A percentile compares a stretch with the other conserved stretches of the same genome.
Evolutionary conservation across 2,329 filamentous ascomycete genomes (phyloP).

Genomic region (Elsinoe perseae): DNA sequence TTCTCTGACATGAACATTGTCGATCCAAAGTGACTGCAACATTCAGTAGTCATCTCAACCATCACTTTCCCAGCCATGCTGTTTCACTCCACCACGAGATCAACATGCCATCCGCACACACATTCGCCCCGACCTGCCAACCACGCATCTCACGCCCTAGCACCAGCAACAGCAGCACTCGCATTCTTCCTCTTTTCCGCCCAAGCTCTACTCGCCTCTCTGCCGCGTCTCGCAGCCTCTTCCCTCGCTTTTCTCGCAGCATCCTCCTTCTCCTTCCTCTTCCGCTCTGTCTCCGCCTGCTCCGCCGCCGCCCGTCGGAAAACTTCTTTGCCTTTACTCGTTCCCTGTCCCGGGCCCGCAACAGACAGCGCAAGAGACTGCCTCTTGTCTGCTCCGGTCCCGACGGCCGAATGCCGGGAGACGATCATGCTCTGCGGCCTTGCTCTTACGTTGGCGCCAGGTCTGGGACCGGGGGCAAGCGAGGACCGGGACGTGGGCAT

Average conservation of each 20-base stretch:
- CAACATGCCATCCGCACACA: not conserved
- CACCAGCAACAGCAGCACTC: not conserved
- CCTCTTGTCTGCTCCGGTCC: not conserved
- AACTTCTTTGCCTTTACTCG: constrained; percentile 38
- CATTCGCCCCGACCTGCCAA: not conserved
- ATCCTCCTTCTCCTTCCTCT: constrained; percentile 41
- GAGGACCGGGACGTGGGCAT: not conserved
- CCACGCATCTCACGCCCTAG: not conserved
- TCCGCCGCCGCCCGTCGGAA: constrained; percentile 39
- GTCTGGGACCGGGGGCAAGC: not conserved
- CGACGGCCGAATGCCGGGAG: not conserved
- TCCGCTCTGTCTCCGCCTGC: constrained; percentile 34
- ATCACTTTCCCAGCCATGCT: not conserved
- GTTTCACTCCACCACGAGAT: not conserved
- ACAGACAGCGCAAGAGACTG: constrained; percentile 7
- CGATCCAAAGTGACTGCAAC: too few species aligned
- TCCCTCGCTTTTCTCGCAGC: constrained; percentile 40
- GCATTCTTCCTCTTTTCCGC: constrained; percentile 38
- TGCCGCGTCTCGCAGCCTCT: constrained; percentile 39
- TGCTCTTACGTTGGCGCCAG: not conserved
- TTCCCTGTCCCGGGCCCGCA: not conserved
- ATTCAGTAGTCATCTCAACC: constrained; percentile 4
- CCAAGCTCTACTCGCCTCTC: constrained; percentile 41
- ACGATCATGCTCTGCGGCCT: constrained; percentile 11
- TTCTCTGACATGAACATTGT: not conserved